Base-by-base conservation (phyloP, 768 basidiomycete species). In the Suillus occidentalis region DNA sequence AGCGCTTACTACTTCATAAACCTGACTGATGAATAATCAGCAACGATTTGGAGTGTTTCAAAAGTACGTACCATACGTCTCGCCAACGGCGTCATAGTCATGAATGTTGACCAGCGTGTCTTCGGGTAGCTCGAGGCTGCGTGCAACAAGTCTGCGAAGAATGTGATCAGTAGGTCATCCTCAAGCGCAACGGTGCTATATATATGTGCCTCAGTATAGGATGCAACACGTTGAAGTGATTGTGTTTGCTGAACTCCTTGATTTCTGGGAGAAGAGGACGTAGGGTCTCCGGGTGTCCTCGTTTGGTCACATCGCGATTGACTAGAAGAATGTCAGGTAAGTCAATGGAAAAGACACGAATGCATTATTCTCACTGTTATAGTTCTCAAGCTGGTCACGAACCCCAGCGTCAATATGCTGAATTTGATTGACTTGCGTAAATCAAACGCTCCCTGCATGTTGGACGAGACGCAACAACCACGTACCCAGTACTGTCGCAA, bases 361-460 rank as follows among this genome's bases (percentile, higher is more conserved):
- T 20, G 13, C 9, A 13, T 31, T 14, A 16, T 6, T 67, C 83
- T 63, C 64, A 89, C 89, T 79, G 67, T 85, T 87, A 68, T 90
- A 89, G 60, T 84, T 78, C 69, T 90, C 88, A 20, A 89, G 68
- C 67, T 89, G 86, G 69, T 90, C 89, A 20, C 74, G 81, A 31
- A 90, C 84, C 7, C 88, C 89, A 13, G 81, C 82, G 47, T 85
- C 85, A 53, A 89, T 84, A 58, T 86, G 84, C 88, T 90, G 61
- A n/a, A 18, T 37, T 28, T 57, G 16, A 42, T 49, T 13, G 56
- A 43, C n/a, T 37, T 16, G 18, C 18, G 47, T 50, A n/a, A 18
- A 57, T 20, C 16, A n/a, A 39, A n/a, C 40, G 13, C n/a, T 20
- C 22, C 25, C 34, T 36, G 8, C 14, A 40, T 42, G 42, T 57